phyloP scores from a whole-genome alignment of 306 rosid species.

The Acacia crassicarpa region DNA sequence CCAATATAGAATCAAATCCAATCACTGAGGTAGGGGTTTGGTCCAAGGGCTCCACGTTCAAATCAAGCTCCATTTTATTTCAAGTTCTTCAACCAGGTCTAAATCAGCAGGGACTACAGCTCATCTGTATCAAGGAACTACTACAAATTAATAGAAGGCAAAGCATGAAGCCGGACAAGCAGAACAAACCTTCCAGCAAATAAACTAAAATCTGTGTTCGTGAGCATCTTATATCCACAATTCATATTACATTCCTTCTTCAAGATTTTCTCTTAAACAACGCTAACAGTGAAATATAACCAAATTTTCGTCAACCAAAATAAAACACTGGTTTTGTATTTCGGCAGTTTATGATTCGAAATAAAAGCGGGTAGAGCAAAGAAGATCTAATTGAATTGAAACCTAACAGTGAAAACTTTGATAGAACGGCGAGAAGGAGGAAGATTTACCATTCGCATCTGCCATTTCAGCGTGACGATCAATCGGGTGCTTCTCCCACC shows the following conservation, averaged over 20 bases:
- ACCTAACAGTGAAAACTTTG: neutral
- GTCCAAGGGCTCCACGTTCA: constrained; percentile 51
- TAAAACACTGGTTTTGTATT: neutral
- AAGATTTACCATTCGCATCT: constrained; percentile 6
- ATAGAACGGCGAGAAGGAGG: neutral
- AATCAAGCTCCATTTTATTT: constrained; percentile 54
- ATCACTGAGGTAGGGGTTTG: constrained; percentile 39
- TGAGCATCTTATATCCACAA: constrained; percentile 7
- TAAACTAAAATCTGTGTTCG: neutral
- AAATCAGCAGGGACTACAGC: constrained; percentile 21
- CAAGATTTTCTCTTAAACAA: neutral
- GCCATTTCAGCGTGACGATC: neutral
- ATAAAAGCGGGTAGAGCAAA: neutral
- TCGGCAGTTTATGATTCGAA: neutral
- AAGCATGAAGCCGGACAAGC: neutral
- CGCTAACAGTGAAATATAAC: neutral
- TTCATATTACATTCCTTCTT: constrained; percentile 4
- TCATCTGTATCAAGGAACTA: constrained; percentile 29
- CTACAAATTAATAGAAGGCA: constrained; percentile 8
- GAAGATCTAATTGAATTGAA: constrained; percentile 1
- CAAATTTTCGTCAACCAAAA: neutral
- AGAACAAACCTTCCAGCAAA: neutral
- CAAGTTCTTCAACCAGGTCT: constrained; percentile 39
- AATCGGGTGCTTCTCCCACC: neutral
- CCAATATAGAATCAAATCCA: constrained; percentile 47